Evolutionary conservation across 345 rosid species (phyloP), one percentile per base, ranked within the genome.

Genomic region (Acer yangbiense): DNA sequence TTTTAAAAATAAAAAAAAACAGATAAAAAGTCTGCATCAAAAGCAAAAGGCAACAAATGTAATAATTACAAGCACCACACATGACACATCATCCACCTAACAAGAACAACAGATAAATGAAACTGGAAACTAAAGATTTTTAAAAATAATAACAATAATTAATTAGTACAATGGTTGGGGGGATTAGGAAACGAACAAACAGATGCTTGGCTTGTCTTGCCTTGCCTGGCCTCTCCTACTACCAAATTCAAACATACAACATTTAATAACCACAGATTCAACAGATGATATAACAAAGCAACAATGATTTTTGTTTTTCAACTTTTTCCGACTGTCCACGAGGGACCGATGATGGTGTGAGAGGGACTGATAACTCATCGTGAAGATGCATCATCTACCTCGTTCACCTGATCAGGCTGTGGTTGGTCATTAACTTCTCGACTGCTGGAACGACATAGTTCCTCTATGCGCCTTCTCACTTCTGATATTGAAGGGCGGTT

Each of bases 401-500:
- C 85, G 14, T 23, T 76, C 41, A 80, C 78, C 64, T 57, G 68
- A 60, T 86, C 89, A 0, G 85, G 76, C 71, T 76, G 85, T 17
- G 71, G 52, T n/a, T 50, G 32, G 21, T 44, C 73, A 3, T 78
- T 76, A 41, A 78, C 71, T 65, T 73, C 83, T 58, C 46, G 74
- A 64, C 60, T 23, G 76, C 87, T 85, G 2, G 86, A 68, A 25
- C 50, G 86, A 52, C 77, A 68, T 64, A 94, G 83, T 71, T 90
- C 92, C 68, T 86, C 88, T 61, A 94, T 88, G 69, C 88, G 83
- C 65, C 82, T 81, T 4, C 89, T 89, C 62, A 90, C 97, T 58
- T 87, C 92, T 1, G 83, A 72, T 85, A 94, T 94, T 14, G 88
- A 68, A 46, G 98, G 98, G 10, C 98, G 90, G 54, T 75, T 84